Base-by-base conservation (phyloP, 2,329 filamentous ascomycete species). In the Leptographium procerum region DNA sequence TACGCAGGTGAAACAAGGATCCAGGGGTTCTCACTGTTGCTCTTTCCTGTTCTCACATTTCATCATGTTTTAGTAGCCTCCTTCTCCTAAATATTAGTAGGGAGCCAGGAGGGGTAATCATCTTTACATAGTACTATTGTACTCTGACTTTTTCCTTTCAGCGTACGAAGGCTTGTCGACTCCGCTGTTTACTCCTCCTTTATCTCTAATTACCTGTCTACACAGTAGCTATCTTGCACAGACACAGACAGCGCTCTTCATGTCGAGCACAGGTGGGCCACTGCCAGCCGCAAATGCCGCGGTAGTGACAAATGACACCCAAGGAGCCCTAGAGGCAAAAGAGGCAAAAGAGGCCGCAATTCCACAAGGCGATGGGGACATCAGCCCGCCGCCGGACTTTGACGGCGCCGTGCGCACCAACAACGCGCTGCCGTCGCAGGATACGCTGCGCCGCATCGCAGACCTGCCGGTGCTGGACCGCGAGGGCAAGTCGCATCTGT, bases 381-480 rank as follows among this genome's bases (percentile, higher is more conserved):
- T 47, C 29, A n/a, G 29, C 45, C 31, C 31, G 45, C 31, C 31
- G 45, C 13, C 31, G 22, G 55, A 56, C 22, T 56, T 56, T 51
- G 64, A 65, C 11, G 82, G 81, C 61, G 73, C 81, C 56, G 71
- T 85, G 19, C 69, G 74, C 54, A 83, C 77, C 13, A 79, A 77
- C 66, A 75, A 86, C 65, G 73, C 78, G 43, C 65, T 85, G 2
- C 83, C 83, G 1, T 72, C 77, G 0, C 64, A 67, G 24, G 73
- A 75, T 57, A 75, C 72, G 4, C 68, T 86, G 29, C 73, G 71
- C 57, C 75, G 73, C 64, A 75, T 85, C 47, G 79, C 81, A 61
- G 68, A 77, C 63, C 79, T 81, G 66, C 71, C 76, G 1, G 75
- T 90, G 16, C 76, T 87, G 50, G 85, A 88, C 69, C 74, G 74